phyloP scores from a whole-genome alignment of 768 basidiomycete genomes.

The Pleurotus tuoliensis region DNA sequence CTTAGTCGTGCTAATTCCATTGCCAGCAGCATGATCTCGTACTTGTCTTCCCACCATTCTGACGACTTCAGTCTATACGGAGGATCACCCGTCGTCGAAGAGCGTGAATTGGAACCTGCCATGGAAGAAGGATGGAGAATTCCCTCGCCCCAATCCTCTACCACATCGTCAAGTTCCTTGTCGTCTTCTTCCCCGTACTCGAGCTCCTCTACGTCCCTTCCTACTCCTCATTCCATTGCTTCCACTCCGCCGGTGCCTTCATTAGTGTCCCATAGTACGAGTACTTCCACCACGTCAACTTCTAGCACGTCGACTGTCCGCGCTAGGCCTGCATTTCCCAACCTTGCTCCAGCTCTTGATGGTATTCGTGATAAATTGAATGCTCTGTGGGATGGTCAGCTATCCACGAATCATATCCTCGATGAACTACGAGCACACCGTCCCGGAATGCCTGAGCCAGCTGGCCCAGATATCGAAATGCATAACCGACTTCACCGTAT shows the following conservation, averaged over 20 bases:
- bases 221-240: slow-evolving; percentile 27
- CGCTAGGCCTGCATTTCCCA: slow-evolving; percentile 30
- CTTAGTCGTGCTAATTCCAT: slow-evolving; percentile 31
- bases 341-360: slow-evolving; percentile 51
- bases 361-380: slow-evolving; percentile 56
- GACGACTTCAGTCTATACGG: slow-evolving; percentile 48
- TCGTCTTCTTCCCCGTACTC: slow-evolving; percentile 29
- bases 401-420: slow-evolving; percentile 53
- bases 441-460: slow-evolving; percentile 27
- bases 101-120: not conserved
- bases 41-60: slow-evolving; percentile 63
- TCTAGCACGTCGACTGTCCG: slow-evolving; percentile 26
- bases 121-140: slow-evolving; percentile 3
- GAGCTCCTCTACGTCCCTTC: slow-evolving; percentile 23
- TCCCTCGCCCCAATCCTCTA: slow-evolving; percentile 8
- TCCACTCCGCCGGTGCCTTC: slow-evolving; percentile 28
- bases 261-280: slow-evolving; percentile 22
- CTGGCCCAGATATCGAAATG: slow-evolving; percentile 30
- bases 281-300: slow-evolving; percentile 30
- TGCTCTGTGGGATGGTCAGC: slow-evolving; percentile 62
- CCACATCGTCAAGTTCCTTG: slow-evolving; percentile 11
- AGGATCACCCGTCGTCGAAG: not conserved
- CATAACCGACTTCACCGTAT: slow-evolving; percentile 39
- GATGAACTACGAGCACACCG: slow-evolving; percentile 53
- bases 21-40: slow-evolving; percentile 39